Evolutionary conservation across 2,329 filamentous ascomycete species (phyloP).

Genomic region (Colletotrichum sp.): DNA sequence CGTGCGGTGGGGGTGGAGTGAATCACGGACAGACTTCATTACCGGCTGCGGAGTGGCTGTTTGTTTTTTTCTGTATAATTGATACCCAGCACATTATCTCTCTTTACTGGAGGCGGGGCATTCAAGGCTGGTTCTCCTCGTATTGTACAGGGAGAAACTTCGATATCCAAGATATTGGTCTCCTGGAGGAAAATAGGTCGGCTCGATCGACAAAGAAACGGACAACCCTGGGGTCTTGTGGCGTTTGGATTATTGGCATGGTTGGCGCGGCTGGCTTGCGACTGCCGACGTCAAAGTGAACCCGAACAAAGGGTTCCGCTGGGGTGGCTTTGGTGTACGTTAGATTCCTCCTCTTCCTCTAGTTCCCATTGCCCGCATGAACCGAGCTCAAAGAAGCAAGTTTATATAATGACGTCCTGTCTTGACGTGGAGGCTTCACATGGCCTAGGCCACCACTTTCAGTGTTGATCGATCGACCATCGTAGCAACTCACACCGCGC

Average conservation of each 20-base stretch:
- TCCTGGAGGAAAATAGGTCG: neutral
- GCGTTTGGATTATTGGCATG: neutral
- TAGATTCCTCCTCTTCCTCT: neutral
- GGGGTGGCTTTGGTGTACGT: neutral
- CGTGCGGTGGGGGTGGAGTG: neutral
- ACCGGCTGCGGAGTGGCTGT: neutral
- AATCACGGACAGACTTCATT: neutral
- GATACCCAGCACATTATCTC: constrained; percentile 11
- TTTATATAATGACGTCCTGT: neutral
- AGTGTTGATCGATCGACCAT: neutral
- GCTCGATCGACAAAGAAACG: neutral
- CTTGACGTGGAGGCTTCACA: neutral
- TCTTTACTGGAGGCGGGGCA: neutral
- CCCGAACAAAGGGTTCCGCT: neutral
- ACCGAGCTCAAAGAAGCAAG: neutral
- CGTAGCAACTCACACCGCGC: neutral
- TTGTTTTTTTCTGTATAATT: constrained; percentile 17
- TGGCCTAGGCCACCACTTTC: neutral
- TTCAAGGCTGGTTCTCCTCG: neutral
- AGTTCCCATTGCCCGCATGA: neutral
- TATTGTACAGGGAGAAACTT: neutral
- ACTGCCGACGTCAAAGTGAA: neutral
- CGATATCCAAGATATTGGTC: neutral
- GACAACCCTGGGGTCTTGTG: neutral
- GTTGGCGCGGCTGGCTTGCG: neutral